These are phyloP conservation scores for Glutinoglossum americanum DNA, from an alignment of 495 filamentous ascomycete species.

Conservation along the genomic window DNA sequence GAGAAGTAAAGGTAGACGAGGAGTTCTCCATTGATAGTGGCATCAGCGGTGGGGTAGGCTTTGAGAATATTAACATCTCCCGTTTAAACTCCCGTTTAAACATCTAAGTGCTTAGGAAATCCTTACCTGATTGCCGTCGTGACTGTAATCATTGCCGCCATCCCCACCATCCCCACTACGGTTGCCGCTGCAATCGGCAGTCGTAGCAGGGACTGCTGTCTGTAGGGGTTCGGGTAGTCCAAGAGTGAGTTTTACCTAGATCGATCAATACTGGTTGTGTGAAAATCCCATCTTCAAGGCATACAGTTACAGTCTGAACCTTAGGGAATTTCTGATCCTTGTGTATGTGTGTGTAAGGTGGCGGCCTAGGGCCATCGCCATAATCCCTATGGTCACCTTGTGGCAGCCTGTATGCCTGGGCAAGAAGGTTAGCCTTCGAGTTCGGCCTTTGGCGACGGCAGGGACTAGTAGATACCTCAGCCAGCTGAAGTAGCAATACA, in stretches of 20 bases:
- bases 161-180: too few relatives aligned
- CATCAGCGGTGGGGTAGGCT: neutral
- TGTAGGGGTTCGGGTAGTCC: neutral
- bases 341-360: neutral
- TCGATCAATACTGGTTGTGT: neutral
- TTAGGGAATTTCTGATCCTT: neutral
- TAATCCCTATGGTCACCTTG: neutral
- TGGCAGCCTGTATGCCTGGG: neutral
- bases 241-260: neutral
- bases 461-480: neutral
- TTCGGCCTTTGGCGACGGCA: neutral
- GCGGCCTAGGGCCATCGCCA: neutral
- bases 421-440: neutral
- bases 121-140: neutral
- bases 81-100: neutral
- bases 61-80: neutral
- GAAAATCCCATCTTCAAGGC: neutral
- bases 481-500: neutral
- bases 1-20: too few relatives aligned
- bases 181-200: too few relatives aligned
- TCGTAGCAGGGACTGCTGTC: neutral
- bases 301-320: neutral
- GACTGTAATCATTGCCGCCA: too few relatives aligned
- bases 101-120: neutral
- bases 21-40: too few relatives aligned